Percentiles rank a stretch among this genome's conserved stretches.
phyloP scores from a whole-genome alignment of 257 asterid species.

The Capsicum chinense region DNA sequence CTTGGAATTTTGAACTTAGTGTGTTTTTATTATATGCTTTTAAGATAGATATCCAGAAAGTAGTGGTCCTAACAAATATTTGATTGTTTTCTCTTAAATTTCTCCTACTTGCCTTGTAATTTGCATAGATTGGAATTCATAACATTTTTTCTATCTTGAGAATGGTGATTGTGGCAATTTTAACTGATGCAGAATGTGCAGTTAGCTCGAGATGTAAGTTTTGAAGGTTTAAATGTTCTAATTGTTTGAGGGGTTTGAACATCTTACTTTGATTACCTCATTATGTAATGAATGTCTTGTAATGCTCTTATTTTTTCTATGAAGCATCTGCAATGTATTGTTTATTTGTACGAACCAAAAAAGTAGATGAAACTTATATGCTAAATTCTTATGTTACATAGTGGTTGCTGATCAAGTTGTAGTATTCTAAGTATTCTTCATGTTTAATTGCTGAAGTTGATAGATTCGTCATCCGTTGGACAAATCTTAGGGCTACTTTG shows the following conservation, averaged over 20 bases:
- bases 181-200: background rate
- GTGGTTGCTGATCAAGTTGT: background rate
- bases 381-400: background rate
- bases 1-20: constrained; percentile 43
- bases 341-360: background rate
- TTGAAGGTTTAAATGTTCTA: background rate
- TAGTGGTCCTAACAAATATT: constrained; percentile 26
- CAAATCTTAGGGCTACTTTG: background rate
- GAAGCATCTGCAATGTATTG: background rate
- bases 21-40: constrained; percentile 37
- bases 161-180: constrained; percentile 18
- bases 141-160: background rate
- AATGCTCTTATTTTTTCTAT: background rate
- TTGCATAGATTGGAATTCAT: constrained; percentile 25
- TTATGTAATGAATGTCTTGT: constrained; percentile 8
- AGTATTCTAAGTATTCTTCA: background rate
- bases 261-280: constrained; percentile 1
- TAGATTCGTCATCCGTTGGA: background rate
- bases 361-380: background rate
- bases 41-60: constrained; percentile 33
- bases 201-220: background rate
- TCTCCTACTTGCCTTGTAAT: background rate
- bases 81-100: constrained; percentile 30
- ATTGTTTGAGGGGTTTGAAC: constrained; percentile 10
- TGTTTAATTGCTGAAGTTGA: constrained; percentile 10